These are phyloP conservation scores for Sideroxylon spinosum DNA, from an alignment of 179 eudicot species.

Conservation along the genomic window DNA sequence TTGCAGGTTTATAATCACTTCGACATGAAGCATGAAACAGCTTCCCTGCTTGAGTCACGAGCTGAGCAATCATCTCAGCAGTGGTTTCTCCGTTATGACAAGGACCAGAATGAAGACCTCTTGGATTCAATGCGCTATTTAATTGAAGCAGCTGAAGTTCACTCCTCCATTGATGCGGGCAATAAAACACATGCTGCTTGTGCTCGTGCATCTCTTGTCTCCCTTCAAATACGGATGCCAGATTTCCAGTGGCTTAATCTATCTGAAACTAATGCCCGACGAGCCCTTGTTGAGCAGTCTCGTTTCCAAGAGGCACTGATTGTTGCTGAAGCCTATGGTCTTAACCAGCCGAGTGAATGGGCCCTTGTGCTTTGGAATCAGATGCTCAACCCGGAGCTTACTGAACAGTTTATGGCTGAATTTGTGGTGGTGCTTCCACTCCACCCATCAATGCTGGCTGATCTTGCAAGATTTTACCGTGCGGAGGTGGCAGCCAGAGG, in stretches of 20 bases:
- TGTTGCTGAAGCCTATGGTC: conserved; percentile 93
- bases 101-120: conserved; percentile 90
- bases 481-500: conserved; percentile 89
- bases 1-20: conserved; percentile 90
- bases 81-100: conserved; percentile 75
- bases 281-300: conserved; percentile 81
- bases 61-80: conserved; percentile 66
- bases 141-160: conserved; percentile 93
- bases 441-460: conserved; percentile 74
- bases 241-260: conserved; percentile 80
- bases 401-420: conserved; percentile 82
- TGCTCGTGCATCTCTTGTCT: conserved; percentile 90
- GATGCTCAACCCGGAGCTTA: conserved; percentile 89
- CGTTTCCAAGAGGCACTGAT: conserved; percentile 94
- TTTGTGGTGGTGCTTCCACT: conserved; percentile 95
- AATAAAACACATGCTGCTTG: conserved; percentile 77
- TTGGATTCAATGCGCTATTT: conserved; percentile 84
- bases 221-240: conserved; percentile 98
- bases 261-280: conserved; percentile 82
- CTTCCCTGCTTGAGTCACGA: conserved; percentile 73
- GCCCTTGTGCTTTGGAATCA: conserved; percentile 93
- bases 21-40: conserved; percentile 96
- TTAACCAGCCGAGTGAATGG: conserved; percentile 98
- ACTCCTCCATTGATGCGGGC: conserved; percentile 97
- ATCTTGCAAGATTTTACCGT: conserved; percentile 79